Base-by-base conservation (phyloP, 2,329 filamentous ascomycete genomes). In the Fusarium irregulare region DNA sequence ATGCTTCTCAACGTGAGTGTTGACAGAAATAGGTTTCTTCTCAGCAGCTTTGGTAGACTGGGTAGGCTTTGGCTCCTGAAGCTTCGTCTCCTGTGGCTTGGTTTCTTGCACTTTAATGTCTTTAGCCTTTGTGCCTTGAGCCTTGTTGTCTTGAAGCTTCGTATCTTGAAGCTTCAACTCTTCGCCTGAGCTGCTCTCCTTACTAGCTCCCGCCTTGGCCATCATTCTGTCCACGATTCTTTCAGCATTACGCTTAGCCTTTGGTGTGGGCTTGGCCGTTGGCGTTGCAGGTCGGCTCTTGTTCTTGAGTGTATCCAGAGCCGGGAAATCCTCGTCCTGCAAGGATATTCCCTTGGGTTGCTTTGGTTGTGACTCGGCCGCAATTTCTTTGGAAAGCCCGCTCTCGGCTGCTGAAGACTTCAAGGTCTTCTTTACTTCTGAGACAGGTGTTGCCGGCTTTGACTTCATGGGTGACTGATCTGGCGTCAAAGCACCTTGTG, bases 311-410 rank as follows among this genome's bases (percentile, higher is more conserved):
- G 85, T 80, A 64, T 86, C 83, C 8, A 91, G 79, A 5, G 87
- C 85, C 13, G 89, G 89, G 71, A 90, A 91, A 70, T 91, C 88
- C 71, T 90, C 88, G 25, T 89, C 86, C 63, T 88, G 84, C 46
- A 89, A 77, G 30, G 85, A 64, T 41, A 59, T 49, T 47, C 56
- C 70, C 55, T 65, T 72, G 2, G 69, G 34, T 47, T 73, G 70
- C 51, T 67, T 70, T 6, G 66, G 28, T 30, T 71, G 68, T n/a
- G 82, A 80, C 69, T 81, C 80, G 3, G 81, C 74, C 3, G 81
- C 79, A 34, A 83, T 83, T 28, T 84, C 81, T 71, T 83, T 85
- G 7, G 85, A 83, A 25, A 85, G 72, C 1, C 84, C 83, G 49
- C 79, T 84, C 49, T 84, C 83, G 4, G 78, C 78, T 1, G 85